Base-by-base conservation (phyloP, 1,139 yeast genomes). In the Sugiyamaella castrensis region DNA sequence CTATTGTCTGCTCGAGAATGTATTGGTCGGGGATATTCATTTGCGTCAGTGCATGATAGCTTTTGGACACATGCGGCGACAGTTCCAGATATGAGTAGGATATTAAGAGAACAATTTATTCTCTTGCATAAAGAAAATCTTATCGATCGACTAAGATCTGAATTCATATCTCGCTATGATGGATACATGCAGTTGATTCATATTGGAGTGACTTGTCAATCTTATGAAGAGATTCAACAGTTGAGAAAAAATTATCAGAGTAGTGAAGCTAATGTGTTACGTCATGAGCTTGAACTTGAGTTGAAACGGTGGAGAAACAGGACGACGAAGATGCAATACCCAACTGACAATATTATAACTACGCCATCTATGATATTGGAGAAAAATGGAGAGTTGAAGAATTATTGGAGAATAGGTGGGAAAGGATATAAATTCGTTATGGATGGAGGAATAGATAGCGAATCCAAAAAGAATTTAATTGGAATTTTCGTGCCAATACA, bases 11-110 rank as follows among this genome's bases (percentile, higher is more conserved):
- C 96, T 0, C 72, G 77, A 35, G 79, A 79, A n/a, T 86, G 95
- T 64, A 37, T 15, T 8, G 24, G 42, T 8, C 15, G 76, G 0
- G 81, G 78, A 0, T 62, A 87, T 42, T 72, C 80, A n/a, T 91
- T 91, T 73, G 96, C 97, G 0, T 84, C 97, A 0, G 96, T 91
- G 37, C 98, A 91, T 67, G 98, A 91, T 68, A 88, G 96, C 2
- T 91, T 85, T 65, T 91, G 98, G 98, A 87, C 97, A 0, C 97
- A 91, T 66, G 96, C 97, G 0, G 68, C 79, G 41, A 87, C 85
- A 62, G 81, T 88, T 32, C 81, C 80, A 52, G 60, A 58, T 2
- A 82, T 91, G 91, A 85, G 80, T 63, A 61, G 61, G 6, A 70
- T 76, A 34, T 73, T 89, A 51, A 78, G 98, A 63, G 80, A 83